Evolutionary conservation across 2,329 filamentous ascomycete genomes (phyloP), one percentile per base, ranked within the genome.

Genomic region (Teratosphaeria epicoccoides): DNA sequence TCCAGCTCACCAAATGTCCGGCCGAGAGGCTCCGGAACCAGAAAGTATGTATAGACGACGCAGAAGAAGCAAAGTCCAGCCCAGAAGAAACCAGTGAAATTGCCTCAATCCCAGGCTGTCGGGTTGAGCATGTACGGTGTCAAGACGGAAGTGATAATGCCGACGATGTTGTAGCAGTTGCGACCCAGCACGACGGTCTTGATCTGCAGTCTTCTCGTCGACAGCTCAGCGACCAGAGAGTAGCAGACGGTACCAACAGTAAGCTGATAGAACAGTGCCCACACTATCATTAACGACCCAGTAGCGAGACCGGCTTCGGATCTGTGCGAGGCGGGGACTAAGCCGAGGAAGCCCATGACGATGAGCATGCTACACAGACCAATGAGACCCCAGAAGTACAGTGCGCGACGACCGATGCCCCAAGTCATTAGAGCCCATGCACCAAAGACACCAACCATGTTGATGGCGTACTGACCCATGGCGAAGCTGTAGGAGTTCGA

Each of bases 81-180:
- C 86, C 88, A 88, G 74, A 94, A 94, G 72, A 95, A 94, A 24
- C 89, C 88, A 0, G 88, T 80, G 61, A 80, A 93, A 71, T 93
- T 93, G 55, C 81, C 77, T 89, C 88, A 95, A 69, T 94, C 75
- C 89, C 90, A 95, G 0, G 82, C 85, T 1, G 75, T 77, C 0
- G 89, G 88, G 71, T 95, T 95, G 43, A 95, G 77, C 89, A 95
- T 95, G 71, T 94, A 95, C 0, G 89, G 89, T 0, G 88, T 94
- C 40, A 95, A 70, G 3, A 95, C 84, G 48, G 82, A 84, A 64
- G 83, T 87, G 61, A 95, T 71, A 59, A 96, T 95, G 57, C 80
- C 84, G 43, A 90, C 85, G 48, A 95, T 73, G 63, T 93, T 90
- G 75, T 73, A 76, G 11, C 88, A 72, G 60, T 88, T 87, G 51